Conservation (phyloP, 1,284 basidiomycete species). For the Peniophora sp. region DNA sequence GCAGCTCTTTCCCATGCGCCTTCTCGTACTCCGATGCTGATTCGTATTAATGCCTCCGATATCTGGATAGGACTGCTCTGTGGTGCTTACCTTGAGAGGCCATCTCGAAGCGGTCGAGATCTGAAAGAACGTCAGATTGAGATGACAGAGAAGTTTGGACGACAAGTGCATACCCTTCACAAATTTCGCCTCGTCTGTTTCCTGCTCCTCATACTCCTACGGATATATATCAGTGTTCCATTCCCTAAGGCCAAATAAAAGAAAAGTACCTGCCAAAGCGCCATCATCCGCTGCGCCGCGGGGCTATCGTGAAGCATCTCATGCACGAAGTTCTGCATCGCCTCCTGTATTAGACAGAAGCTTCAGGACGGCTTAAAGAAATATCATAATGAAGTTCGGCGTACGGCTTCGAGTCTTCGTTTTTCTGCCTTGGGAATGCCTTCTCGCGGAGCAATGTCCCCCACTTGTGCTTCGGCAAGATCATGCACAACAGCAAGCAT, state of each 20-base stretch:
- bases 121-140: conserved; percentile 24
- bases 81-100: conserved; percentile 63
- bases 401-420: conserved; percentile 61
- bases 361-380: too few species aligned
- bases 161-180: conserved; percentile 68
- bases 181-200: conserved; percentile 79
- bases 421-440: conserved; percentile 82
- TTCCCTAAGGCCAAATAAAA: not conserved
- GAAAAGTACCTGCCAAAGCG: conserved; percentile 67
- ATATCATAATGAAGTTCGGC: conserved; percentile 10
- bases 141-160: not conserved
- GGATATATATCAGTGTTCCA: not conserved
- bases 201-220: conserved; percentile 86
- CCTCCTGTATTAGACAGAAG: conserved; percentile 43
- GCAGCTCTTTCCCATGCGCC: conserved; percentile 40
- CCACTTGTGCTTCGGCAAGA: conserved; percentile 95
- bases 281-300: conserved; percentile 70
- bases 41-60: not conserved
- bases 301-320: conserved; percentile 84
- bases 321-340: conserved; percentile 86
- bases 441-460: conserved; percentile 90
- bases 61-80: not conserved
- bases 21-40: conserved; percentile 70
- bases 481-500: conserved; percentile 92
- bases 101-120: conserved; percentile 93